Evolutionary conservation across 306 rosid species (phyloP).

Genomic region (Neltuma alba): DNA sequence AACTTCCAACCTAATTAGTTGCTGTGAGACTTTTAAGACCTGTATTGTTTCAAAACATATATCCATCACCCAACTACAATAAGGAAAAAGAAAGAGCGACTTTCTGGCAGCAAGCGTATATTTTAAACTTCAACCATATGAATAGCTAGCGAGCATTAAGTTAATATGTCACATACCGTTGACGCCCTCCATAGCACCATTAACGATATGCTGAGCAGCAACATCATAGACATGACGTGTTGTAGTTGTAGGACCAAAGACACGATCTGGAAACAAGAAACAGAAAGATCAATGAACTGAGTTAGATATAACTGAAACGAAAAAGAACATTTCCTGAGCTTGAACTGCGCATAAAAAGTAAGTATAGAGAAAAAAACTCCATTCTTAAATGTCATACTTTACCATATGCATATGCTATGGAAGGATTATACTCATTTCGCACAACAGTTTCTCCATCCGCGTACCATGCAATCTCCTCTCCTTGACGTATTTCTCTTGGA

Average conservation of each 20-base stretch:
- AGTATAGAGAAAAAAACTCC: constrained; percentile 16
- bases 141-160: constrained; percentile 34
- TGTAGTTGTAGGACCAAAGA: constrained; percentile 97
- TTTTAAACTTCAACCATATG: constrained; percentile 22
- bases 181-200: constrained; percentile 97
- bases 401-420: constrained; percentile 98
- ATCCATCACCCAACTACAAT: constrained; percentile 16
- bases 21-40: constrained; percentile 9
- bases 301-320: constrained; percentile 21
- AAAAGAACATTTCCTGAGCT: constrained; percentile 17
- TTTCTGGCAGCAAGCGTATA: constrained; percentile 29
- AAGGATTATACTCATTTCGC: constrained; percentile 88
- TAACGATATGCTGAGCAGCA: constrained; percentile 90
- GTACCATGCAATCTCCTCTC: constrained; percentile 99
- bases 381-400: constrained; percentile 36
- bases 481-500: constrained; percentile 95
- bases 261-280: constrained; percentile 68
- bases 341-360: constrained; percentile 10
- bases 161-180: constrained; percentile 67
- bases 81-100: constrained; percentile 21
- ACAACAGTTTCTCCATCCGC: constrained; percentile 95
- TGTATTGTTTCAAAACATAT: constrained; percentile 29
- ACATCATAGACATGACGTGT: constrained; percentile 97
- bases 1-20: constrained; percentile 30
- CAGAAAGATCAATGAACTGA: constrained; percentile 24